Evolutionary conservation across 2,329 filamentous ascomycete genomes (phyloP).

Genomic region (Fusarium incarnatum): DNA sequence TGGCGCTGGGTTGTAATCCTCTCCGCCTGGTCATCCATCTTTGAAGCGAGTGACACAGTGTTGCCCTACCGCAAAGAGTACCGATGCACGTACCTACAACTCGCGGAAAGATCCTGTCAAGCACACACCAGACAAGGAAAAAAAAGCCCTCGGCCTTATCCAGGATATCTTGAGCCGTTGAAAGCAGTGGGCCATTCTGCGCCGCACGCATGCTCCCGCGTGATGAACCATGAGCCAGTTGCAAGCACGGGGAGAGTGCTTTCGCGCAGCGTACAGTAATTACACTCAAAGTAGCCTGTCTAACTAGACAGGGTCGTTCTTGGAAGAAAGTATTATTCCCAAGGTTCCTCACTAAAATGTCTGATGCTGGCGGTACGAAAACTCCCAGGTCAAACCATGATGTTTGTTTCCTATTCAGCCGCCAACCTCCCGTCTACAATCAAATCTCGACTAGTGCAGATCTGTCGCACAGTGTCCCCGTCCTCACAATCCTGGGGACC

Average conservation of each 20-base stretch:
- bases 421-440: conserved; percentile 43
- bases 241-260: conserved; percentile 1
- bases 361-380: conserved; percentile 24
- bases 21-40: conserved; percentile 22
- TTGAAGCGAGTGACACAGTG: conserved; percentile 40
- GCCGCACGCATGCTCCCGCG: conserved; percentile 45
- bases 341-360: conserved; percentile 6
- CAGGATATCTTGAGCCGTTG: conserved; percentile 42
- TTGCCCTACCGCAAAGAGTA: conserved; percentile 33
- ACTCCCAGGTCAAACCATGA: neutral
- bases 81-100: conserved; percentile 14
- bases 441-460: conserved; percentile 48
- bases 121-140: conserved; percentile 2
- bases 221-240: conserved; percentile 44
- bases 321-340: neutral
- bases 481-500: conserved; percentile 31
- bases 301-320: neutral
- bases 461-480: conserved; percentile 45
- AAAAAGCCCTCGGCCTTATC: conserved; percentile 24
- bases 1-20: conserved; percentile 11
- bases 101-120: conserved; percentile 35
- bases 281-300: neutral
- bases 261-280: neutral
- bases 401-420: conserved; percentile 17
- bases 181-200: conserved; percentile 43